Evolutionary conservation across 2,329 filamentous ascomycete genomes (phyloP).

Genomic region (Phialocephala sp.): DNA sequence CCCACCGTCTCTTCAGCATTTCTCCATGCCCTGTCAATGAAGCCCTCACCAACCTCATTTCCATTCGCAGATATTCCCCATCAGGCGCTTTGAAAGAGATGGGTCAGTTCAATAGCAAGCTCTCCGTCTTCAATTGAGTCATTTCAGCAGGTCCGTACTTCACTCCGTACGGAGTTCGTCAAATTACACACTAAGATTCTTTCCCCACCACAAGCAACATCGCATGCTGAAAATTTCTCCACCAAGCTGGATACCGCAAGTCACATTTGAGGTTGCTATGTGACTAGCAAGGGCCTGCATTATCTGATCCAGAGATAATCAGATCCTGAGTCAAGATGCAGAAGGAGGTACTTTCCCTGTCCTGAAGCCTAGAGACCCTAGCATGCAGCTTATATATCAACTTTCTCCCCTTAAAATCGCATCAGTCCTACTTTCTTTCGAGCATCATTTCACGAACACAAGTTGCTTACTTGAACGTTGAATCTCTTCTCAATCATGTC

Average conservation of each 20-base stretch:
- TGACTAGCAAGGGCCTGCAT: slow-evolving; percentile 7
- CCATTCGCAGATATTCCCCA: too few relatives aligned
- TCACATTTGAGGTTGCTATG: neutral
- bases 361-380: neutral
- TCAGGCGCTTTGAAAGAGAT: too few relatives aligned
- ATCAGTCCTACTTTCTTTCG: neutral
- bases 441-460: neutral
- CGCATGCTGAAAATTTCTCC: too few relatives aligned
- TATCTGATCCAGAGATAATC: slow-evolving; percentile 8
- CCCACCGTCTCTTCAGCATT: too few relatives aligned
- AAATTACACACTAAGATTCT: neutral
- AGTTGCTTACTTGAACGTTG: neutral
- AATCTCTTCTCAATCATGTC: neutral
- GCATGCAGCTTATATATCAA: neutral
- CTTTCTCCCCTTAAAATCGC: neutral
- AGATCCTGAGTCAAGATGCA: neutral
- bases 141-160: neutral
- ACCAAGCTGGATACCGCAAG: neutral
- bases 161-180: slow-evolving; percentile 9
- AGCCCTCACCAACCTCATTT: too few relatives aligned
- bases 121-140: too few relatives aligned
- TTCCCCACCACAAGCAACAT: too few relatives aligned
- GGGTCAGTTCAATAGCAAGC: too few relatives aligned
- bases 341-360: neutral
- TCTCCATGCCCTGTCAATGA: too few relatives aligned